Evolutionary conservation across 2,329 filamentous ascomycete genomes (phyloP), one percentile per base, ranked within the genome.

Genomic region (Harringtonia lauricola): DNA sequence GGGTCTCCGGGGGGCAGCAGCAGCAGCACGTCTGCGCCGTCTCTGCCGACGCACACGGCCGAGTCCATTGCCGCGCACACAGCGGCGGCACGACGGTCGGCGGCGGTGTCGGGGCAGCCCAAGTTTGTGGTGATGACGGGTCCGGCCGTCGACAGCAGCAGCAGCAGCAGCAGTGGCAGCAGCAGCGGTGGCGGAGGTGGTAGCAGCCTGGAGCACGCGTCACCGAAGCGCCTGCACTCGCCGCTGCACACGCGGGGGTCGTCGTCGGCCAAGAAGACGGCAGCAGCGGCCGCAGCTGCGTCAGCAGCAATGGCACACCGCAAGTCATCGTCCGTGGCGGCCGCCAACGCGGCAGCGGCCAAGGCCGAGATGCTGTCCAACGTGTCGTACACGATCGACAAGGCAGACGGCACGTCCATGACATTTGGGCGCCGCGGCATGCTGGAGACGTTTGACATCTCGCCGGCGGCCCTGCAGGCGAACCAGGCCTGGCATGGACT

Each of bases 51-150:
- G 2, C 18, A 17, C 18, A 22, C 40, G 22, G n/a, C 31, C 4
- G 31, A 15, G 8, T n/a, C 40, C 24, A 42, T 42, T 19, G 40
- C 39, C 15, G 39, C 40, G 4, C 40, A 42, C 40, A 42, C 40
- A 17, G 40, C 40, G 3, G 40, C 40, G 13, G 33, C 40, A 4
- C 31, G n/a, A 19, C 40, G 33, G 17, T 36, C 40, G 4, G 40
- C 31, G 31, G 33, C 40, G 31, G 19, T 28, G 31, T 42, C 33
- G 22, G 33, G 24, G 8, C 40, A 42, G 24, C 33, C 40, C 33
- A 42, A 42, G 40, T 42, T 42, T 36, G 40, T 42, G 12, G 33
- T 42, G 7, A 36, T 42, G 40, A 42, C 40, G 8, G 40, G 39
- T 4, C 39, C 40, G 33, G 8, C 40, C 12, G 12, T 18, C 8